These are phyloP conservation scores for Agaricus subrufescens DNA, from an alignment of 768 basidiomycete genomes.

Conservation along the genomic window DNA sequence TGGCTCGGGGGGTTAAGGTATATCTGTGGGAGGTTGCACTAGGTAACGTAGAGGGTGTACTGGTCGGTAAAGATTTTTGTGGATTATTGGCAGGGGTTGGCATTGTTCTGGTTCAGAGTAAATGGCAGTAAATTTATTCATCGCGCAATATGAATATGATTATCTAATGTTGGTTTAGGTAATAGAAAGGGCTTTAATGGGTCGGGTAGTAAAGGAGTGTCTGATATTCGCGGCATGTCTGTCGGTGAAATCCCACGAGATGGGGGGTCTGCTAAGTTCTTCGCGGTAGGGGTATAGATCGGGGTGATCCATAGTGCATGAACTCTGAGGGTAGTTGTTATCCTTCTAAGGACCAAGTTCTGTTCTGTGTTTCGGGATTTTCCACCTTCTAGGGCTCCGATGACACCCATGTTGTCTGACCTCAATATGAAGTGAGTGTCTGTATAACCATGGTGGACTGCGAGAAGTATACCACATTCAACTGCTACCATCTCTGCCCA, in stretches of 20 bases:
- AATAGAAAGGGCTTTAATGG: too few species aligned
- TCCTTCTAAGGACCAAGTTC: conserved; percentile 14
- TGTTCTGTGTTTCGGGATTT: conserved; percentile 12
- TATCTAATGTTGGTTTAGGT: too few species aligned
- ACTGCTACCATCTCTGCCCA: conserved; percentile 23
- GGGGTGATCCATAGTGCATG: conserved; percentile 6
- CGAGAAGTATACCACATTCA: conserved; percentile 16
- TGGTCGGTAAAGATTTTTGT: too few species aligned
- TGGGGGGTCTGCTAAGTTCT: conserved; percentile 10
- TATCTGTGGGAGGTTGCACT: too few species aligned
- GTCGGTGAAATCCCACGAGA: not conserved
- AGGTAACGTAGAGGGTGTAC: too few species aligned
- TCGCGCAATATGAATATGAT: too few species aligned
- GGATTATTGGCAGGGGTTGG: too few species aligned
- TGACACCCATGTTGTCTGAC: conserved; percentile 31
- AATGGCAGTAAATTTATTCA: too few species aligned
- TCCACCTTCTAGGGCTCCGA: conserved; percentile 21
- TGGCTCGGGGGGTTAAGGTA: too few species aligned
- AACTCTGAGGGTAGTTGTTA: not conserved
- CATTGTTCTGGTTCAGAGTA: too few species aligned
- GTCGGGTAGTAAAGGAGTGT: not conserved
- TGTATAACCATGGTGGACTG: not conserved
- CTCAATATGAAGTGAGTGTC: conserved; percentile 22
- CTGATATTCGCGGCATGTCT: not conserved
- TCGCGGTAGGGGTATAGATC: conserved; percentile 2